Base-by-base conservation (phyloP, 1,284 basidiomycete species). In the Apiotrichum akiyoshidainum region DNA sequence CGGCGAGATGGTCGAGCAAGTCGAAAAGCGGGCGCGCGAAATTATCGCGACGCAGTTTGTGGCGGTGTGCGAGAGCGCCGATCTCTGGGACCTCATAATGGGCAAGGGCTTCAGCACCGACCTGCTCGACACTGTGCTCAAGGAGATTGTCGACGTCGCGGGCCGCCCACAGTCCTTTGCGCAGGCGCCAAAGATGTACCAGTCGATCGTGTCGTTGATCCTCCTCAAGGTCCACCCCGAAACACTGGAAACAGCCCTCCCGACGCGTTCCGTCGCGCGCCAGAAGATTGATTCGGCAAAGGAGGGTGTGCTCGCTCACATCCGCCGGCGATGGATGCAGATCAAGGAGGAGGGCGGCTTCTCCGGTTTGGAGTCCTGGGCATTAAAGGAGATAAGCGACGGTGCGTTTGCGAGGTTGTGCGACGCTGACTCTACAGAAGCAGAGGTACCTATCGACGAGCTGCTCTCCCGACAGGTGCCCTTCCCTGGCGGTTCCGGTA, bases 361-460 rank as follows among this genome's bases (percentile, higher is more conserved):
- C 68, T 85, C 89, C 48, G 75, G 78, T 6, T 80, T 97, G 21
- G 89, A 95, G 51, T 82, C 83, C 8, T 95, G 92, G 91, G 86
- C 88, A 1, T 75, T 94, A 57, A 88, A 92, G 71, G 94, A 97
- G 69, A 89, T 96, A 47, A 84, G 85, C 37, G 85, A 89, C 72
- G 86, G 90, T 92, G 64, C 58, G 86, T 79, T 1, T 31, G 26
- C 7, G 26, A 31, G 3, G 26, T 31, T 7, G 26, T 31, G 26
- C 26, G 26, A 31, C 26, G 26, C 26, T 31, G 26, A 31, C 26
- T 2, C 8, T 8, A 0, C 65, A 94, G 92, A 89, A 71, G 83
- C 94, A 53, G 89, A 92, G 68, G 83, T 92, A 2, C 80, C 85
- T 0, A 74, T 86, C 5, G 86, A 88, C 49, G 91, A 94, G 53